Percentiles rank a stretch among this genome's conserved stretches.
phyloP scores from a whole-genome alignment of 306 rosid genomes.

The Fagus sylvatica region DNA sequence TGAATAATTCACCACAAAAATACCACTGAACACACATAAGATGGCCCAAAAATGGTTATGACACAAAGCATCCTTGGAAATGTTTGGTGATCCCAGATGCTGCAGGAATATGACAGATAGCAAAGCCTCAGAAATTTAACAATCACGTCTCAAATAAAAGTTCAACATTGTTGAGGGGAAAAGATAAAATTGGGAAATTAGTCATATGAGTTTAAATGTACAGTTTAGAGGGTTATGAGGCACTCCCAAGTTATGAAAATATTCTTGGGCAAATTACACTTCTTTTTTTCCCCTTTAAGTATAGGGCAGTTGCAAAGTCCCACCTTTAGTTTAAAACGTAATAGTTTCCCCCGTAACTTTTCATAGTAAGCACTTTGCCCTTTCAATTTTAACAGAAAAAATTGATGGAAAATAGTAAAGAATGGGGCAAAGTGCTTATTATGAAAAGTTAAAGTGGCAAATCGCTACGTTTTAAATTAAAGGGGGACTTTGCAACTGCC shows the following conservation, averaged over 20 bases:
- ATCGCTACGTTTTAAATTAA: too few species aligned
- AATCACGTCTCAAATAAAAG: conserved; percentile 15
- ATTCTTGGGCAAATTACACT: background rate
- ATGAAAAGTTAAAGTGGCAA: too few species aligned
- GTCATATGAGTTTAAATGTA: background rate
- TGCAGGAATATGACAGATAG: conserved; percentile 41
- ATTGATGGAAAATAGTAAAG: too few species aligned
- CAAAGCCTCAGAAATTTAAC: conserved; percentile 34
- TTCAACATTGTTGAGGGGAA: background rate
- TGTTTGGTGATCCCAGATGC: conserved; percentile 52
- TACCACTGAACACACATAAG: conserved; percentile 68
- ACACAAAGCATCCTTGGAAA: conserved; percentile 70
- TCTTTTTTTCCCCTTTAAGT: too few species aligned
- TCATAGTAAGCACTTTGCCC: too few species aligned
- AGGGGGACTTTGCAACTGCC: too few species aligned
- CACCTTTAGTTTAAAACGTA: too few species aligned
- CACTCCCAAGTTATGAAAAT: background rate
- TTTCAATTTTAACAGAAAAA: too few species aligned
- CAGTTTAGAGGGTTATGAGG: background rate
- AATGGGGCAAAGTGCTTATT: too few species aligned
- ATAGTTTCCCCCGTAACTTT: too few species aligned
- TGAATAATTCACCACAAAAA: conserved; percentile 67
- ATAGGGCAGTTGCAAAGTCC: too few species aligned
- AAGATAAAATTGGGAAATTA: background rate
- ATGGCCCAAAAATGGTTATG: conserved; percentile 79